Evolutionary conservation across 1,284 basidiomycete genomes (phyloP).

Genomic region (Malassezia arunalokei): DNA sequence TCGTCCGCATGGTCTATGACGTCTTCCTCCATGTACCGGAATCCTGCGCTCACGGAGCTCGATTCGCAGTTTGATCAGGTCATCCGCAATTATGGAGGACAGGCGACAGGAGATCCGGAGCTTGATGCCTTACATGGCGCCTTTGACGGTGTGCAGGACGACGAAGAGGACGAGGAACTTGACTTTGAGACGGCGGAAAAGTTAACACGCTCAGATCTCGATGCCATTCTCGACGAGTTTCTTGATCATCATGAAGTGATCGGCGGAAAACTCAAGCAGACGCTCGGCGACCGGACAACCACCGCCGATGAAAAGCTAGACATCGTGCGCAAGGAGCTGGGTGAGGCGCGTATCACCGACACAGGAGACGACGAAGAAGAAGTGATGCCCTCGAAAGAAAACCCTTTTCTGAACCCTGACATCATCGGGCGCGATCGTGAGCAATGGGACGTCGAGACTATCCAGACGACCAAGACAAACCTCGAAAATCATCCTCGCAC

Average conservation of each 20-base stretch:
- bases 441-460: constrained; percentile 44
- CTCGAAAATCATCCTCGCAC: constrained; percentile 42
- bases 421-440: constrained; percentile 26
- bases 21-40: constrained; percentile 87
- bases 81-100: constrained; percentile 5
- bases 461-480: constrained; percentile 42
- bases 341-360: constrained; percentile 48
- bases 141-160: constrained; percentile 47
- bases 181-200: constrained; percentile 59
- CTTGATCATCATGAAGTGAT: constrained; percentile 84
- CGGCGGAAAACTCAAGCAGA: constrained; percentile 63
- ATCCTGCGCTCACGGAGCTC: constrained; percentile 70
- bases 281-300: constrained; percentile 28
- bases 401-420: constrained; percentile 13
- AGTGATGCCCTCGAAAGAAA: constrained; percentile 53
- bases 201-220: constrained; percentile 69
- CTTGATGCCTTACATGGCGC: constrained; percentile 22
- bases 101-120: constrained; percentile 3
- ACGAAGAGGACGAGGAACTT: constrained; percentile 55
- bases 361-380: constrained; percentile 71
- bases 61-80: constrained; percentile 74
- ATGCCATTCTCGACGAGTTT: constrained; percentile 84
- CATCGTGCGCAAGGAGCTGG: constrained; percentile 31
- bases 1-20: constrained; percentile 58
- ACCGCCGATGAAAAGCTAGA: constrained; percentile 59